A percentile compares a stretch with the other conserved stretches of the same genome.
phyloP scores from a whole-genome alignment of 2,329 filamentous ascomycete genomes.

The Westerdykella sp. region DNA sequence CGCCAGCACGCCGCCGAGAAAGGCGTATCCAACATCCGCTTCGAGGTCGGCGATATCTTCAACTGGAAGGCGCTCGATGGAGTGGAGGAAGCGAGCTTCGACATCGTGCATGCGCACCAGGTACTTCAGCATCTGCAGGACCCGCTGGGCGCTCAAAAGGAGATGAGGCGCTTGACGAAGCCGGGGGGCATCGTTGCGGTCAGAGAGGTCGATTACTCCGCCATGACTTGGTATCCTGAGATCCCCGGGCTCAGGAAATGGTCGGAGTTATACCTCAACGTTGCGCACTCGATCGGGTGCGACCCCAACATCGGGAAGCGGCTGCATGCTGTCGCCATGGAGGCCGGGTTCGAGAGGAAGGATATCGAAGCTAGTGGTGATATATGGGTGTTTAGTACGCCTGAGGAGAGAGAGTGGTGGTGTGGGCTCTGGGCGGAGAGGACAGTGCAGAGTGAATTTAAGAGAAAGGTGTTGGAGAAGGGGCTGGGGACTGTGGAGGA shows the following conservation, averaged over 20 bases:
- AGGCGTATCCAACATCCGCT: slow-evolving; percentile 37
- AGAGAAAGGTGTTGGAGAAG: slow-evolving; percentile 32
- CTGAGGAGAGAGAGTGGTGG: slow-evolving; percentile 37
- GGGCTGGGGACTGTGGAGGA: slow-evolving; percentile 35
- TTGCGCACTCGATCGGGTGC: slow-evolving; percentile 26
- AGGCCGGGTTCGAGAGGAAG: slow-evolving; percentile 35
- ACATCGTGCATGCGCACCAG: slow-evolving; percentile 56
- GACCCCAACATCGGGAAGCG: slow-evolving; percentile 33
- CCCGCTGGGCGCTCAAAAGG: slow-evolving; percentile 45
- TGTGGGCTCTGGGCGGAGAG: slow-evolving; percentile 38
- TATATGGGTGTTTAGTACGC: slow-evolving; percentile 40
- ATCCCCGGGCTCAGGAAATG: slow-evolving; percentile 30
- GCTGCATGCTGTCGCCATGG: slow-evolving; percentile 34
- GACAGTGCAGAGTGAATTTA: slow-evolving; percentile 31
- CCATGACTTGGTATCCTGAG: slow-evolving; percentile 37
- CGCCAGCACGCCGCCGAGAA: slow-evolving; percentile 30
- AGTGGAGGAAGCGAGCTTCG: slow-evolving; percentile 41
- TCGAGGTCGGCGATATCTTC: slow-evolving; percentile 40
- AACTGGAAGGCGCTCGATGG: slow-evolving; percentile 41
- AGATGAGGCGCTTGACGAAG: slow-evolving; percentile 52
- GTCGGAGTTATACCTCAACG: slow-evolving; percentile 29
- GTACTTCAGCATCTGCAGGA: slow-evolving; percentile 52
- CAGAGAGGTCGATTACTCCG: slow-evolving; percentile 32
- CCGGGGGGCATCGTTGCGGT: slow-evolving; percentile 49
- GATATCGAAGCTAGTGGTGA: slow-evolving; percentile 37